Conservation (phyloP, 2,329 filamentous ascomycete genomes). For the Harringtonia lauricola region DNA sequence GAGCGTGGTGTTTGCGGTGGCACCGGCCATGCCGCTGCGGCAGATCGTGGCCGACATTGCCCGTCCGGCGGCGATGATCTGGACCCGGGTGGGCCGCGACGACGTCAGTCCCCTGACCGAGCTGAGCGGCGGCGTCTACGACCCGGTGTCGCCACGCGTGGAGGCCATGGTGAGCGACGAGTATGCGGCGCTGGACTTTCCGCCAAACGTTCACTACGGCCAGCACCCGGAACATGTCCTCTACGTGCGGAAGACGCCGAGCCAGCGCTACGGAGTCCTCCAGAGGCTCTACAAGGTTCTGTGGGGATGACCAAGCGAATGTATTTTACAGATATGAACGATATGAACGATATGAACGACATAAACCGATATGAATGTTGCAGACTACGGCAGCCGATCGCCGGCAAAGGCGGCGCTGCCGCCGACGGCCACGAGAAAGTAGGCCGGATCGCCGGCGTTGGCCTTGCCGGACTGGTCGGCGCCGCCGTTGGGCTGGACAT, state of each 20-base stretch:
- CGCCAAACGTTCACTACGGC: conserved; percentile 5
- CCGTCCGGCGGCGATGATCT: conserved; percentile 20
- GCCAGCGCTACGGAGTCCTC: too few species aligned
- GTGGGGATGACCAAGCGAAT: background rate
- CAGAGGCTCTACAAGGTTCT: too few species aligned
- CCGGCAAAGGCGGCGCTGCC: conserved; percentile 23
- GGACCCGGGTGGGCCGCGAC: conserved; percentile 3
- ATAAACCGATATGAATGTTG: too few species aligned
- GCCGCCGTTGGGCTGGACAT: conserved; percentile 40
- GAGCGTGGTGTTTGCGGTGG: conserved; percentile 18
- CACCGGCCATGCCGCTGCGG: conserved; percentile 17
- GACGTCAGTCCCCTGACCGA: background rate
- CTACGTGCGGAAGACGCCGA: conserved; percentile 7
- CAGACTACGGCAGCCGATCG: conserved; percentile 6
- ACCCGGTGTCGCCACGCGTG: conserved; percentile 11
- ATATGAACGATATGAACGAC: too few species aligned
- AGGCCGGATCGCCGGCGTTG: conserved; percentile 34
- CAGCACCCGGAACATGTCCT: conserved; percentile 8
- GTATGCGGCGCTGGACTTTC: conserved; percentile 9
- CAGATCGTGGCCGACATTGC: conserved; percentile 22
- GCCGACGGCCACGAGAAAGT: conserved; percentile 40
- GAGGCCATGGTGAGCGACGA: conserved; percentile 6
- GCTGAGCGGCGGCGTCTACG: conserved; percentile 4
- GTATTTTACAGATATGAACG: too few species aligned
- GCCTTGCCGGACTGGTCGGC: conserved; percentile 45